These are phyloP conservation scores for Nemania serpens DNA, from an alignment of 2,329 filamentous ascomycete genomes.

Conservation along the genomic window DNA sequence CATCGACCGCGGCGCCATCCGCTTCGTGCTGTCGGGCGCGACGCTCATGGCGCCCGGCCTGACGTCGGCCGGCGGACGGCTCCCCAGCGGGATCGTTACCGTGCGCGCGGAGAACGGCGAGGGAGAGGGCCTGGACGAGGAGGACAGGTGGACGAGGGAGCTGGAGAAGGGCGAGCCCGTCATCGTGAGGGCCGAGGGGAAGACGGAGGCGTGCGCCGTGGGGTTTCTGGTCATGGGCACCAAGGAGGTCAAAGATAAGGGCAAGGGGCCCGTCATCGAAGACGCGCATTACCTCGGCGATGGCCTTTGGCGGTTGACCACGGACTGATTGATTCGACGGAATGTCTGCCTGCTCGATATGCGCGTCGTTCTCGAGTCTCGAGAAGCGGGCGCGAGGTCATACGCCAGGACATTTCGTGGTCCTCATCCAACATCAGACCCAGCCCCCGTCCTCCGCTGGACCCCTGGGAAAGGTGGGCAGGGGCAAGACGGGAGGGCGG, in stretches of 20 bases:
- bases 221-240: conserved; percentile 84
- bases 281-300: conserved; percentile 93
- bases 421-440: background rate
- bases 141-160: conserved; percentile 65
- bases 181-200: conserved; percentile 89
- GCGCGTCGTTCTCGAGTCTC: background rate
- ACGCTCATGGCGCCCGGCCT: conserved; percentile 95
- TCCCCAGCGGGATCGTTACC: conserved; percentile 60
- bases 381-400: background rate
- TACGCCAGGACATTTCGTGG: background rate
- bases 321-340: conserved; percentile 10
- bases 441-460: background rate
- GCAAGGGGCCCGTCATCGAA: conserved; percentile 93
- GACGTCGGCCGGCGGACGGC: conserved; percentile 78
- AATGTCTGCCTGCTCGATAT: conserved; percentile 6
- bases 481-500: background rate
- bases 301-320: conserved; percentile 80
- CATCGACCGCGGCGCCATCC: conserved; percentile 94
- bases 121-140: conserved; percentile 31
- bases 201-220: conserved; percentile 87
- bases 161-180: conserved; percentile 82
- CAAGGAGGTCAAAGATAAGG: conserved; percentile 89
- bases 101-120: conserved; percentile 41
- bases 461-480: background rate
- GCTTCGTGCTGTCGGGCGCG: conserved; percentile 91